Evolutionary conservation across 768 basidiomycete species (phyloP).

Genomic region (Kwoniella botswanensis): DNA sequence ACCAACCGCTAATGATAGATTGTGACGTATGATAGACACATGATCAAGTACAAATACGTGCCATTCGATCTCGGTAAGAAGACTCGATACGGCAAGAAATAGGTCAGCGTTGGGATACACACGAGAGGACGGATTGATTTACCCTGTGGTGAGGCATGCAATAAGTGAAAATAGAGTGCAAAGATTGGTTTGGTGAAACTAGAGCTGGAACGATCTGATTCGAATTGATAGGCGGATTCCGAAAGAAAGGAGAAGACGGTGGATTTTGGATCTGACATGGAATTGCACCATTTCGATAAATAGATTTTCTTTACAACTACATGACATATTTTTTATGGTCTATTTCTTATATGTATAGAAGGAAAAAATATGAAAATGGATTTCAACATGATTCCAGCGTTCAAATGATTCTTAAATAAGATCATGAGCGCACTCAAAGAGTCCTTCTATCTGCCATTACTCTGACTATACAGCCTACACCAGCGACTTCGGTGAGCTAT

Average conservation of each 20-base stretch:
- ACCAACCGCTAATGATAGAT: too few relatives aligned
- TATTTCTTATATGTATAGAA: not conserved
- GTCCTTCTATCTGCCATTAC: conserved; percentile 73
- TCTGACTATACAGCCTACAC: conserved; percentile 92
- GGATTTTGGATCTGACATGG: not conserved
- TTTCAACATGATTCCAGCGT: not conserved
- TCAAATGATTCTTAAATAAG: not conserved
- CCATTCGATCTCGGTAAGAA: conserved; percentile 96
- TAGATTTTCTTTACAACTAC: conserved; percentile 17
- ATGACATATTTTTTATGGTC: conserved; percentile 17
- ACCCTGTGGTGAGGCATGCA: too few relatives aligned
- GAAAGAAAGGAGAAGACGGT: not conserved
- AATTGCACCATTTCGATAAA: not conserved
- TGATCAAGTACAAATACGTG: conserved; percentile 98
- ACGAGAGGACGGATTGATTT: not conserved
- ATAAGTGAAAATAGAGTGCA: too few relatives aligned
- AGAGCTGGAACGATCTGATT: too few relatives aligned
- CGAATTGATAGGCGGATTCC: too few relatives aligned
- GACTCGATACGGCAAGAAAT: conserved; percentile 72
- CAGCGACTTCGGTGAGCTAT: conserved; percentile 89
- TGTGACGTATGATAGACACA: conserved; percentile 68
- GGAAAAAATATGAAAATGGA: not conserved
- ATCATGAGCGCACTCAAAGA: conserved; percentile 59
- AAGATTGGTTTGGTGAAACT: not conserved
- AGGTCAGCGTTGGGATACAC: conserved; percentile 9